Evolutionary conservation across 2,329 filamentous ascomycete species (phyloP).

Genomic region (Grosmannia huntii): DNA sequence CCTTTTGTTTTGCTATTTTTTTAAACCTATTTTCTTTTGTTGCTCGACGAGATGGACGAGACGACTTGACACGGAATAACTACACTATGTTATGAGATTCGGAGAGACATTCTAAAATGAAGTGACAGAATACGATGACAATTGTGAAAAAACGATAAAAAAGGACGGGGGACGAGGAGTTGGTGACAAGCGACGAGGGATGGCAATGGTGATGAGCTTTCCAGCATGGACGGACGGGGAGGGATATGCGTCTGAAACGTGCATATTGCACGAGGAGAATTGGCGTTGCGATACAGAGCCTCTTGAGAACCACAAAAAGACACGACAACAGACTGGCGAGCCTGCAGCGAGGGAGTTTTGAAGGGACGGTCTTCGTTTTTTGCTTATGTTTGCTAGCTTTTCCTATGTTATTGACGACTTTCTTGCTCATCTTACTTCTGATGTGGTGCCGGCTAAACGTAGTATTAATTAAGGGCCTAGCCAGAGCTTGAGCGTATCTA

Average conservation of each 20-base stretch:
- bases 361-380: background rate
- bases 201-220: background rate
- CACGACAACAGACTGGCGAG: background rate
- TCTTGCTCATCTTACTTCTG: background rate
- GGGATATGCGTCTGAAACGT: background rate
- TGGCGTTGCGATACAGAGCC: background rate
- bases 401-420: background rate
- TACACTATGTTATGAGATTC: constrained; percentile 3
- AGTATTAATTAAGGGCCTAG: no score
- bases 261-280: background rate
- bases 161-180: background rate
- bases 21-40: background rate
- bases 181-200: background rate
- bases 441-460: background rate
- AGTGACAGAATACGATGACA: constrained; percentile 2
- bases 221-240: background rate
- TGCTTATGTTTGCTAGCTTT: background rate
- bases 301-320: background rate
- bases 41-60: constrained; percentile 1
- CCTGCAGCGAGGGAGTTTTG: background rate
- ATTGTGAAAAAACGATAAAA: background rate
- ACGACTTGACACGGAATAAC: background rate
- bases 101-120: background rate
- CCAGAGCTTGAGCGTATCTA: no score
- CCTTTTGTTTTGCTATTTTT: constrained; percentile 2